Evolutionary conservation across 176 grass and related monocot species (phyloP), one percentile per base, ranked within the genome.

Genomic region (Avena eriantha): DNA sequence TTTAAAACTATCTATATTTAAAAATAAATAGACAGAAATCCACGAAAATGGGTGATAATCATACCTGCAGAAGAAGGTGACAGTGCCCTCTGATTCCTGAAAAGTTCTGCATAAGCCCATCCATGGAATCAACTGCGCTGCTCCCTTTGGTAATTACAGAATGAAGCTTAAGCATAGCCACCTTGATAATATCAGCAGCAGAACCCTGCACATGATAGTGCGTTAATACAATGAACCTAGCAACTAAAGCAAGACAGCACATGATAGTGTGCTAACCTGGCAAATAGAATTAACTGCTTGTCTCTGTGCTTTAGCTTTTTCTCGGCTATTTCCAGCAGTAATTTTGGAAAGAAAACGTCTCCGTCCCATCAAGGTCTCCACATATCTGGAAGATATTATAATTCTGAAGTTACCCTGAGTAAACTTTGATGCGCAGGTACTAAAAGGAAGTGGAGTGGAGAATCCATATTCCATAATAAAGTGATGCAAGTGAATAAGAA

Each of bases 241-340:
- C 16, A 82, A 23, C 7, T 80, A 29, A 87, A 66, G 18, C 26
- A 73, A 80, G 47, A 84, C 6, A 49, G 29, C 14, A 34, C 63
- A 66, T 66, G 7, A 24, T 74, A 54, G 73, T 24, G 49, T 31
- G 24, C 33, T 89, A 90, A 96, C 96, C 90, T 98, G 93, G 79
- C 96, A 98, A 84, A 98, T 98, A 84, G 96, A 98, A 87, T 98
- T 98, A 29, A 98, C 90, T 76, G 96, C 90, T 87, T 96, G 93
- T 86, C 96, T 98, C 76, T 98, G 96, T 91, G 96, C 96, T 90
- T 98, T 94, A 82, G 96, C 92, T 80, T 96, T 98, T 82, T 96
- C 92, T 79, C 88, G 93, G 86, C 82, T 87, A 66, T 90, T 96
- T 77, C 88, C 90, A 35, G 67, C 90, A 16, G 81, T 93, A 82